Evolutionary conservation across 2,329 filamentous ascomycete species (phyloP), one percentile per base, ranked within the genome.

Genomic region (Penicillium sp.): DNA sequence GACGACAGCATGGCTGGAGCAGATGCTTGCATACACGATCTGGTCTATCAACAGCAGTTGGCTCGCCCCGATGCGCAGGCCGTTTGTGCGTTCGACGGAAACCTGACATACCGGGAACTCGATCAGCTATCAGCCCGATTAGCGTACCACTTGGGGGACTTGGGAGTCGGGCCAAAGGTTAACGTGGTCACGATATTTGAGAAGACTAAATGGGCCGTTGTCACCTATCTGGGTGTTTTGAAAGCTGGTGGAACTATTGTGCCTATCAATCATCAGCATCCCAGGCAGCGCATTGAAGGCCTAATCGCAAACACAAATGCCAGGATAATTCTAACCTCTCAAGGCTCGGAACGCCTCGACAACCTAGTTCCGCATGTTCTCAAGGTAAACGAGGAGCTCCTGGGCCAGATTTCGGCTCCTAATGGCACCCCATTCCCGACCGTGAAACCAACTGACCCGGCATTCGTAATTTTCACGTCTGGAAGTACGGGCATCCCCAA

Each of bases 401-500:
- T 56, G 17, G 44, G 17, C 2, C 41, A 56, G 7, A 26, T 56
- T 19, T 30, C 45, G 6, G 30, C 17, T 30, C 35, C 56, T 9
- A 23, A 3, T 6, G 23, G 30, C n/a, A 50, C 17, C 19, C 13
- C 35, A 3, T 48, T 17, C 2, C 41, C 41, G 5, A 15, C 6
- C n/a, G 53, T 56, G 7, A 44, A 35, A 47, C 8, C 53, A 21
- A 47, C 30, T 1, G 31, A 47, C 30, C 26, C 53, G 21, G 77
- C 78, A 0, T 82, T 79, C 51, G 45, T 82, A 0, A 76, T 77
- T 35, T 82, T 80, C 62, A 82, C 81, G 0, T 82, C 79, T 3
- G 81, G 81, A 0, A 77, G 76, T 5, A 82, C 80, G 1, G 81
- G 81, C 2, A 71, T 66, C 2, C 80, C 80, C 0, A 83, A 83